Percentiles rank a stretch among this genome's conserved stretches.
Conservation (phyloP, 345 rosid genomes). For the Diplotaxis tenuifolia region DNA sequence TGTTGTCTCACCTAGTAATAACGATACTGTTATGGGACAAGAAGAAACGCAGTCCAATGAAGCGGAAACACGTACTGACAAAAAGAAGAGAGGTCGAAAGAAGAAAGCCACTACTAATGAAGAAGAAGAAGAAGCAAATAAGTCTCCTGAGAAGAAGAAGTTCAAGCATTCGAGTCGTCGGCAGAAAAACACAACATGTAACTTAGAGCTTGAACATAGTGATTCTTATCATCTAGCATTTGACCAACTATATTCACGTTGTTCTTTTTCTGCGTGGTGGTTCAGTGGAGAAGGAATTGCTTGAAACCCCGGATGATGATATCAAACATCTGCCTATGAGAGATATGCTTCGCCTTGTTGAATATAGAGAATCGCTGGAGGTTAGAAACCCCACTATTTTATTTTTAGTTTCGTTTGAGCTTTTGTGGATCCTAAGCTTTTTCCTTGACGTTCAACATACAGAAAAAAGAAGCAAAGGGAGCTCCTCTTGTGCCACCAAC, state of each 20-base stretch:
- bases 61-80: conserved; percentile 23
- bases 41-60: conserved; percentile 13
- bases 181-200: conserved; percentile 53
- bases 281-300: conserved; percentile 61
- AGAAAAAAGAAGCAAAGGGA: conserved; percentile 64
- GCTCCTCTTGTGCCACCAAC: conserved; percentile 26
- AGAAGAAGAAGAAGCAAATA: conserved; percentile 35
- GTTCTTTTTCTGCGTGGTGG: background rate
- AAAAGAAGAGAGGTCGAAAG: conserved; percentile 32
- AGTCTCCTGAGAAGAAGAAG: conserved; percentile 49
- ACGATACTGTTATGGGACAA: conserved; percentile 13
- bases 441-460: conserved; percentile 19
- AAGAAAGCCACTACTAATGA: conserved; percentile 41
- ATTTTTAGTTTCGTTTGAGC: background rate
- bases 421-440: conserved; percentile 3
- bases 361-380: conserved; percentile 59
- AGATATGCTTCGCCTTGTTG: conserved; percentile 72
- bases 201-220: conserved; percentile 8
- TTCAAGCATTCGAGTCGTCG: conserved; percentile 74
- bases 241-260: conserved; percentile 11
- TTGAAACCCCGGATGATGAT: conserved; percentile 72
- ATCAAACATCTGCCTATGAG: conserved; percentile 55
- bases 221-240: background rate
- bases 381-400: conserved; percentile 34
- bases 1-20: conserved; percentile 3